Evolutionary conservation across 805 yeast genomes (phyloP).

Genomic region (Kuraishia ogatae): DNA sequence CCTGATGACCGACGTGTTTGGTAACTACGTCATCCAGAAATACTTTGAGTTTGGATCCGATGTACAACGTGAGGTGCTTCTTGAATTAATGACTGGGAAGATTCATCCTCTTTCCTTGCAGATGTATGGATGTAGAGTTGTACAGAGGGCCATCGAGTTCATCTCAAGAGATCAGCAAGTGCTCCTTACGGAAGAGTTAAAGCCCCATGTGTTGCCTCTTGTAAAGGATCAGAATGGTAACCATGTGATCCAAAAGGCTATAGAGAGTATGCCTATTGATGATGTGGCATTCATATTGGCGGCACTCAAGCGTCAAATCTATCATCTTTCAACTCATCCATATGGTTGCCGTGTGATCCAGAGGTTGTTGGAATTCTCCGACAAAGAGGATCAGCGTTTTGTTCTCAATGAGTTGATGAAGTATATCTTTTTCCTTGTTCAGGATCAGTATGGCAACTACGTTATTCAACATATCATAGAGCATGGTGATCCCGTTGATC

Average conservation of each 20-base stretch:
- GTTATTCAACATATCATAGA: slow-evolving; percentile 94
- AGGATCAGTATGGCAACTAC: slow-evolving; percentile 96
- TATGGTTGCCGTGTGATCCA: slow-evolving; percentile 98
- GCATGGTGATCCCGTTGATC: slow-evolving; percentile 59
- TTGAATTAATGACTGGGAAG: slow-evolving; percentile 65
- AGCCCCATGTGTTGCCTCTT: slow-evolving; percentile 46
- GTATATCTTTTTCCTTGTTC: slow-evolving; percentile 68
- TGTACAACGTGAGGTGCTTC: slow-evolving; percentile 59
- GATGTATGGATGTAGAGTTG: slow-evolving; percentile 97
- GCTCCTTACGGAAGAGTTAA: slow-evolving; percentile 61
- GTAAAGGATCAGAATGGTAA: slow-evolving; percentile 97
- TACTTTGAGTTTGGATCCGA: slow-evolving; percentile 76
- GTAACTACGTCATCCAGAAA: slow-evolving; percentile 94
- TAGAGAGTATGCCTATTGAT: slow-evolving; percentile 74
- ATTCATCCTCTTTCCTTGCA: slow-evolving; percentile 74
- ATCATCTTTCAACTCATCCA: slow-evolving; percentile 87
- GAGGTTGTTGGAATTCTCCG: slow-evolving; percentile 76
- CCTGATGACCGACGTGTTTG: slow-evolving; percentile 93
- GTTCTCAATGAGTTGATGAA: slow-evolving; percentile 67
- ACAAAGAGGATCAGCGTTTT: slow-evolving; percentile 50
- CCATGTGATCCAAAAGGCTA: slow-evolving; percentile 93
- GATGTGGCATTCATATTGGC: slow-evolving; percentile 64
- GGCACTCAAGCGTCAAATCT: slow-evolving; percentile 61
- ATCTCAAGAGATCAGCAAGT: slow-evolving; percentile 58
- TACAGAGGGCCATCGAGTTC: slow-evolving; percentile 85